Evolutionary conservation across 1,139 yeast species (phyloP).

Genomic region (Geotrichum fermentans): DNA sequence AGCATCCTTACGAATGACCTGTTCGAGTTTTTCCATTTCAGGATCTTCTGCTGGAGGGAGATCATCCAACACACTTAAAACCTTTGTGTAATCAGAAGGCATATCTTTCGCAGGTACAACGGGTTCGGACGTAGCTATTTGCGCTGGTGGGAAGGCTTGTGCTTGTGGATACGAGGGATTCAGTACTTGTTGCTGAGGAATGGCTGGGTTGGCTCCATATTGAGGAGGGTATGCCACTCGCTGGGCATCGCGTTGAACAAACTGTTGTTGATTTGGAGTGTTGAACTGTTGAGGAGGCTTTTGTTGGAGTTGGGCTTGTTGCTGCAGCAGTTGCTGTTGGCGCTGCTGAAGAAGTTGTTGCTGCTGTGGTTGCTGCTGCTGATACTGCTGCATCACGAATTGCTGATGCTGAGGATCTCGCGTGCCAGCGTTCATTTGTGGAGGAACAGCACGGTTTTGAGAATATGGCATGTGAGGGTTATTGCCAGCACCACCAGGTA

Average conservation of each 20-base stretch:
- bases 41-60: constrained; percentile 29
- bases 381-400: constrained; percentile 10
- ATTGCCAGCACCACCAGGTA: neutral
- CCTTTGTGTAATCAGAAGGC: constrained; percentile 22
- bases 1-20: constrained; percentile 43
- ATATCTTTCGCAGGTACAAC: constrained; percentile 2
- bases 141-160: neutral
- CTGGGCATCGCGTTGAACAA: constrained; percentile 24
- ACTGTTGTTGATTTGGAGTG: constrained; percentile 23
- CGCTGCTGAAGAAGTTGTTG: constrained; percentile 17
- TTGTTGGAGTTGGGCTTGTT: constrained; percentile 22
- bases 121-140: neutral
- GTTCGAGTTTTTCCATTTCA: constrained; percentile 45
- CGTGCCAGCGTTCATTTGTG: neutral
- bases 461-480: neutral
- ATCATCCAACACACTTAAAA: constrained; percentile 39
- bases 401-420: constrained; percentile 16
- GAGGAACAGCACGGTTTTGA: neutral
- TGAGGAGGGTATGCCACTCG: constrained; percentile 10
- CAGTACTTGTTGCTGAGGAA: neutral
- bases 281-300: constrained; percentile 18
- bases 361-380: constrained; percentile 18
- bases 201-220: constrained; percentile 11
- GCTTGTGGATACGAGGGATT: neutral
- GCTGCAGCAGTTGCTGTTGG: constrained; percentile 19